A percentile compares a stretch with the other conserved stretches of the same genome.
Evolutionary conservation across 2,329 filamentous ascomycete species (phyloP).

Genomic region (Penicillium sp.): DNA sequence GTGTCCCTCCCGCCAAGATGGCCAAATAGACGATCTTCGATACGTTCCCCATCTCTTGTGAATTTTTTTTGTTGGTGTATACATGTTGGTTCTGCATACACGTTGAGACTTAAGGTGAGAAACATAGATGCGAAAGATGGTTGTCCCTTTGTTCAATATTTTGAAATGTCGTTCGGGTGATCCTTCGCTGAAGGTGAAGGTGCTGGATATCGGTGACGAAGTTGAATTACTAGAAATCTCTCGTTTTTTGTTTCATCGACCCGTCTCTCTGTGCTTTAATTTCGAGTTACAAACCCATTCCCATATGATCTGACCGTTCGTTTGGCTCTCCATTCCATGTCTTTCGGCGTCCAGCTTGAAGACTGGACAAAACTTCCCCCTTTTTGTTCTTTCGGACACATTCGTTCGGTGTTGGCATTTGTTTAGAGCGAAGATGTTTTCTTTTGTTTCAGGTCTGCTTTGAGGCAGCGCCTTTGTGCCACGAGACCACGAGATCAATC

Average conservation of each 20-base stretch:
- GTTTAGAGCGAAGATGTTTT: slow-evolving; percentile 2
- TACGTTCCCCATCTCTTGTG: slow-evolving; percentile 3
- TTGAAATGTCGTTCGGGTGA: not conserved
- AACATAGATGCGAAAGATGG: slow-evolving; percentile 13
- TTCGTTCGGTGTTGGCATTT: slow-evolving; percentile 2
- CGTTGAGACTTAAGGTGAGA: slow-evolving; percentile 12
- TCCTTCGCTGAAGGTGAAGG: not conserved
- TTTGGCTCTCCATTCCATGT: not conserved
- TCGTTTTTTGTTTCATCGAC: not conserved
- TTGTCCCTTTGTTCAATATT: not conserved
- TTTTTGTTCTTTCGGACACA: not conserved
- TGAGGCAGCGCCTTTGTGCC: not conserved
- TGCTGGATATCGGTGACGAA: not conserved
- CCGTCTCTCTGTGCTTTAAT: not conserved
- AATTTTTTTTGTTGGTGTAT: slow-evolving; percentile 7
- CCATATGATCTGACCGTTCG: not conserved
- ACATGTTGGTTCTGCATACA: slow-evolving; percentile 12
- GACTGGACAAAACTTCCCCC: not conserved
- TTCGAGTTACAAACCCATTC: not conserved
- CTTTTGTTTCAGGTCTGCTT: not conserved
- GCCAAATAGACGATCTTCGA: slow-evolving; percentile 25
- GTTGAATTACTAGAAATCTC: not conserved
- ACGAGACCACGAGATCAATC: slow-evolving; percentile 3
- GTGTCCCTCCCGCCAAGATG: slow-evolving; percentile 56
- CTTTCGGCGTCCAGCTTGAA: not conserved